Evolutionary conservation across 106 monocot genomes (phyloP).

Genomic region (Posidonia australis): DNA sequence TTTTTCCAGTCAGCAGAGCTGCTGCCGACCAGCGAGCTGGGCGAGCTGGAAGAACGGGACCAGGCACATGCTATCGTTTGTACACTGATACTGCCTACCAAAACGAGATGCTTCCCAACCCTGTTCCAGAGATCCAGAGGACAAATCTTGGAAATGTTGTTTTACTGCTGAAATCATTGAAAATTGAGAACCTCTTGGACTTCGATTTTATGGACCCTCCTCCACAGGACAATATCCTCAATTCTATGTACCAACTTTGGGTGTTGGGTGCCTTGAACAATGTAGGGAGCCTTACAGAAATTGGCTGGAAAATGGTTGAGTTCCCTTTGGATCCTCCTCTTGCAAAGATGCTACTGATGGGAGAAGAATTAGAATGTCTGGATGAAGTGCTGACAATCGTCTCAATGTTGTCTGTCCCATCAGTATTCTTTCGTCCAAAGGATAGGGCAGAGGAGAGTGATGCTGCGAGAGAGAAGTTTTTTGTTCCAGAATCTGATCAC

Average conservation of each 20-base stretch:
- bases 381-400: constrained; percentile 87
- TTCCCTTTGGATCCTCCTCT: constrained; percentile 91
- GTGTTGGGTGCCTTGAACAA: constrained; percentile 93
- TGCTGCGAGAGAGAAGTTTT: constrained; percentile 94
- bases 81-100: constrained; percentile 89
- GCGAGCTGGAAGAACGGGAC: constrained; percentile 89
- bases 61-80: constrained; percentile 88
- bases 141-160: constrained; percentile 93
- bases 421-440: constrained; percentile 92
- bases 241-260: constrained; percentile 98
- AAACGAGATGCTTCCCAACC: constrained; percentile 82
- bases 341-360: constrained; percentile 95
- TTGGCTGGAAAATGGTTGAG: constrained; percentile 99
- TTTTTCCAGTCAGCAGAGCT: constrained; percentile 88
- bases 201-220: constrained; percentile 99
- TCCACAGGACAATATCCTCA: constrained; percentile 93
- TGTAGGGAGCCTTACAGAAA: constrained; percentile 63
- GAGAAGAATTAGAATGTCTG: constrained; percentile 62
- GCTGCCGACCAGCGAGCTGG: constrained; percentile 93
- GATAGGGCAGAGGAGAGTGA: constrained; percentile 90
- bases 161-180: constrained; percentile 71
- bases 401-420: constrained; percentile 94
- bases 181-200: constrained; percentile 77
- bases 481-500: constrained; percentile 97
- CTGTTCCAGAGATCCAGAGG: constrained; percentile 90